Conservation (phyloP, 164 flowering plant genomes). For the Hamamelis virginiana region DNA sequence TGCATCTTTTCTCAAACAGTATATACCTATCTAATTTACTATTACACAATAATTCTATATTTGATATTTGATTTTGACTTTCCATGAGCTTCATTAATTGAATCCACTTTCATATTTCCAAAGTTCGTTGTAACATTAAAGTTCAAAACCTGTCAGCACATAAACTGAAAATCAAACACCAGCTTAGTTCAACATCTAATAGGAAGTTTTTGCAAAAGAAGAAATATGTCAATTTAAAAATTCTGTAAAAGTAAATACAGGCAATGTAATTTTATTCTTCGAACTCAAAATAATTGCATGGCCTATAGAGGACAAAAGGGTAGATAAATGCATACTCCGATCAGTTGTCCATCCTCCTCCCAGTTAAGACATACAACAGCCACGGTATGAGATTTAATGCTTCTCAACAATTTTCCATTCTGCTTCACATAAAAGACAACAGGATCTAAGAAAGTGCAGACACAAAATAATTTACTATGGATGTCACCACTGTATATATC, state of each 20-base stretch:
- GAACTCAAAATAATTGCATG: not conserved
- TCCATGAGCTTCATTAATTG: not conserved
- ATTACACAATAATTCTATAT: too few species aligned
- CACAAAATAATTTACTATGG: not conserved
- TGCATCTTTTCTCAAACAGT: too few species aligned
- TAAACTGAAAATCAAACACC: not conserved
- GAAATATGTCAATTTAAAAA: not conserved
- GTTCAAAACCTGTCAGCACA: not conserved
- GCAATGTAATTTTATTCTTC: not conserved
- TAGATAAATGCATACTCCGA: conserved; percentile 33
- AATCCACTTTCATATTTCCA: not conserved
- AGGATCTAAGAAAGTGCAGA: not conserved
- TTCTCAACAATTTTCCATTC: conserved; percentile 89
- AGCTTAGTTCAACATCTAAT: not conserved
- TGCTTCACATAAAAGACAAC: conserved; percentile 22
- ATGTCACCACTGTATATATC: not conserved
- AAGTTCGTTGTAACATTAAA: not conserved
- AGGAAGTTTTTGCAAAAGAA: not conserved
- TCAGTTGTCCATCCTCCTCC: conserved; percentile 68
- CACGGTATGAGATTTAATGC: conserved; percentile 62
- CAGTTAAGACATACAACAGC: conserved; percentile 89
- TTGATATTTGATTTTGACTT: too few species aligned
- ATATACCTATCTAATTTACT: too few species aligned
- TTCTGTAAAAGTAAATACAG: not conserved
- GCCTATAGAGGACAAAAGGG: not conserved